phyloP scores from a whole-genome alignment of 352 stramenopile genomes.

The Phytophthora nicotianae region DNA sequence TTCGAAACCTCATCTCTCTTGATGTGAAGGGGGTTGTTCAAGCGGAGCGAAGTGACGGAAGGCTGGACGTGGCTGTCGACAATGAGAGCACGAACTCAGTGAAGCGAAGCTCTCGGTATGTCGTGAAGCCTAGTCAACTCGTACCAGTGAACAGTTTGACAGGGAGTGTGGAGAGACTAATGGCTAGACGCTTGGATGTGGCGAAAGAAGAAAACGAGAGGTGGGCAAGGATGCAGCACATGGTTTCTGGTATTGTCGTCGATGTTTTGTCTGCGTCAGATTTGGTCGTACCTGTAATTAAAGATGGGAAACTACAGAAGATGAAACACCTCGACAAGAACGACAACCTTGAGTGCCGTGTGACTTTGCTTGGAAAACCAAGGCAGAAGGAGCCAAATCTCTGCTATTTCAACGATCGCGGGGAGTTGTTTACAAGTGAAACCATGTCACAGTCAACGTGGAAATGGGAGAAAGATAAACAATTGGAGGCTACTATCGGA shows the following conservation, averaged over 20 bases:
- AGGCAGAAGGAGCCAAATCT: slow-evolving; percentile 3
- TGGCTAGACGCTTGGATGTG: slow-evolving; percentile 43
- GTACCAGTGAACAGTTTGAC: slow-evolving; percentile 60
- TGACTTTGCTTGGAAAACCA: slow-evolving; percentile 57
- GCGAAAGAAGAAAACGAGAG: slow-evolving; percentile 17
- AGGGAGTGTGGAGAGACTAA: slow-evolving; percentile 30
- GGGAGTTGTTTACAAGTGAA: slow-evolving; percentile 33
- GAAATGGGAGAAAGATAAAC: slow-evolving; percentile 21
- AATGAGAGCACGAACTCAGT: slow-evolving; percentile 9
- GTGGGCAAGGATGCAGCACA: slow-evolving; percentile 44
- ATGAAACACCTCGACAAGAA: slow-evolving; percentile 20
- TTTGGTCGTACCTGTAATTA: slow-evolving; percentile 30
- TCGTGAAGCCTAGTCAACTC: slow-evolving; percentile 27
- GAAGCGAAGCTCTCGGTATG: slow-evolving; percentile 10
- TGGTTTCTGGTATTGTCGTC: slow-evolving; percentile 46
- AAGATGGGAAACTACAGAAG: slow-evolving; percentile 2
- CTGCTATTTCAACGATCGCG: slow-evolving; percentile 19
- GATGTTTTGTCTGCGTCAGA: slow-evolving; percentile 54
- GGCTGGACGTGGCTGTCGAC: slow-evolving; percentile 54
- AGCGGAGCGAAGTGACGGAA: slow-evolving; percentile 53
- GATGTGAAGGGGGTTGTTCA: slow-evolving; percentile 63
- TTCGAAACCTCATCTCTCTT: slow-evolving; percentile 65
- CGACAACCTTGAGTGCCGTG: slow-evolving; percentile 37
- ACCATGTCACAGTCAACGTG: slow-evolving; percentile 11
- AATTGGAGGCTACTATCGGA: slow-evolving; percentile 20